These are phyloP conservation scores for Fomitopsis pinicola DNA, from an alignment of 1,284 basidiomycete species.

Conservation along the genomic window DNA sequence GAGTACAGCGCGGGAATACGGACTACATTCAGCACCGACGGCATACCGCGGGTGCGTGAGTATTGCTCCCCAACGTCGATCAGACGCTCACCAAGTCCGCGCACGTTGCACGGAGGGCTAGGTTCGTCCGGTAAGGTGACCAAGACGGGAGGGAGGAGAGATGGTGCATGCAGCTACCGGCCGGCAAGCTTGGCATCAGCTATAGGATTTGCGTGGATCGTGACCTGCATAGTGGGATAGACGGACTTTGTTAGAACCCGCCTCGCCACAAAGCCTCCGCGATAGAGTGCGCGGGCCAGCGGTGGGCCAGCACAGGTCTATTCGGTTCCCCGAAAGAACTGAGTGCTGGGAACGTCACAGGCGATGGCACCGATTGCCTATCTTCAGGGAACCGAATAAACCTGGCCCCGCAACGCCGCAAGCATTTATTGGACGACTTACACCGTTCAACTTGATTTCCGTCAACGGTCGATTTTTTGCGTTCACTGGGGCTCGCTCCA, in stretches of 20 bases:
- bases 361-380: neutral
- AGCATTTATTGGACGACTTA: constrained; percentile 36
- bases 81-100: too few species aligned
- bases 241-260: neutral
- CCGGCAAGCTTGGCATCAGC: constrained; percentile 59
- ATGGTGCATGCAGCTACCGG: constrained; percentile 13
- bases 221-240: constrained; percentile 51
- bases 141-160: neutral
- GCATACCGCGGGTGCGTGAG: too few species aligned
- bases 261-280: neutral
- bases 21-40: too few species aligned
- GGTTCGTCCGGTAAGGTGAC: too few species aligned
- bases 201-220: constrained; percentile 94
- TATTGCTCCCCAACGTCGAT: too few species aligned
- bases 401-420: neutral
- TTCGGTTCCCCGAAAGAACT: neutral
- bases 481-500: constrained; percentile 89
- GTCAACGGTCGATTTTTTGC: constrained; percentile 84
- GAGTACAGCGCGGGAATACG: too few species aligned
- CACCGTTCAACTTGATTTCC: constrained; percentile 80
- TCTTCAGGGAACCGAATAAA: neutral
- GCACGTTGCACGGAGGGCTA: too few species aligned
- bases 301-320: neutral
- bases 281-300: neutral
- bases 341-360: neutral